phyloP scores from a whole-genome alignment of 345 rosid species.

The Brassica carinata region DNA sequence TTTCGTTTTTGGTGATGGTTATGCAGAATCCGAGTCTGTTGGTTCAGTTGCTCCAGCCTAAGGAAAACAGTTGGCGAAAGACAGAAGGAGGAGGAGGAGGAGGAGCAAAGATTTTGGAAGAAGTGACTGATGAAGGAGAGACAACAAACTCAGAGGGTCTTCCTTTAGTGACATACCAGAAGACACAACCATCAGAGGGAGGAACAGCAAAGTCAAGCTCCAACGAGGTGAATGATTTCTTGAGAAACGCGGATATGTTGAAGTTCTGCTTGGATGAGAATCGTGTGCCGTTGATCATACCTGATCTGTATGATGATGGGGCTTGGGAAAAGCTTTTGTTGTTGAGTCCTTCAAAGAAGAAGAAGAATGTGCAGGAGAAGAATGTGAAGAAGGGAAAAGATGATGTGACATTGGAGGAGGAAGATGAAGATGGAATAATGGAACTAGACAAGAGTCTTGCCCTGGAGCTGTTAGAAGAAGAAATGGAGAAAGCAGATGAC shows the following conservation, averaged over 20 bases:
- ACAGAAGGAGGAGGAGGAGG: slow-evolving; percentile 42
- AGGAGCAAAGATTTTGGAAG: slow-evolving; percentile 54
- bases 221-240: slow-evolving; percentile 54
- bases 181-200: slow-evolving; percentile 52
- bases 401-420: slow-evolving; percentile 35
- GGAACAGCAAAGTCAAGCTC: slow-evolving; percentile 41
- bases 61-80: slow-evolving; percentile 67
- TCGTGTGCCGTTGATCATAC: slow-evolving; percentile 57
- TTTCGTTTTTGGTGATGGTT: slow-evolving; percentile 88
- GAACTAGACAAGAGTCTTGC: slow-evolving; percentile 37
- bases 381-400: slow-evolving; percentile 34
- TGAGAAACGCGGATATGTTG: slow-evolving; percentile 63
- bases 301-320: slow-evolving; percentile 69
- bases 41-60: slow-evolving; percentile 74
- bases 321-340: slow-evolving; percentile 80
- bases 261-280: slow-evolving; percentile 72
- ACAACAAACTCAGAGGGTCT: slow-evolving; percentile 48
- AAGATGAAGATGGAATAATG: slow-evolving; percentile 20
- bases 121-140: slow-evolving; percentile 50
- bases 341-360: slow-evolving; percentile 48
- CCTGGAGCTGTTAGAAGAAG: slow-evolving; percentile 50
- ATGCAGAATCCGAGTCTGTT: slow-evolving; percentile 82
- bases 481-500: slow-evolving; percentile 51
- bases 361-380: slow-evolving; percentile 45
- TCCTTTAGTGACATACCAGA: slow-evolving; percentile 72